Conservation (phyloP, 2,329 filamentous ascomycete species). For the Lachnellula cervina region DNA sequence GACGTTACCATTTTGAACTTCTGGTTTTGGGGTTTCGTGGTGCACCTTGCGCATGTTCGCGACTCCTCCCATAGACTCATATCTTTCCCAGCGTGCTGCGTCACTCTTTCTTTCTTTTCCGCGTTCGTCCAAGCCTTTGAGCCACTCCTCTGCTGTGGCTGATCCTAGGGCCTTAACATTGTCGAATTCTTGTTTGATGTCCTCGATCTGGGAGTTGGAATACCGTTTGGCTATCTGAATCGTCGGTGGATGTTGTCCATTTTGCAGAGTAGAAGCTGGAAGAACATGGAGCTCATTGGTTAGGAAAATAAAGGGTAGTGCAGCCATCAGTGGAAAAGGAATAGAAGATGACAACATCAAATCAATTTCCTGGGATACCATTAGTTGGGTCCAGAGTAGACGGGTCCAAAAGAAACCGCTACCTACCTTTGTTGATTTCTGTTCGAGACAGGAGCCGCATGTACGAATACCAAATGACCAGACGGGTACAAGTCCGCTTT, state of each 20-base stretch:
- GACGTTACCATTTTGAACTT: neutral
- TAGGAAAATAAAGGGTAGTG: constrained; percentile 64
- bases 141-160: constrained; percentile 70
- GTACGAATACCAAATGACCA: constrained; percentile 67
- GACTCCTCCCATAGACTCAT: constrained; percentile 35
- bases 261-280: constrained; percentile 50
- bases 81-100: constrained; percentile 62
- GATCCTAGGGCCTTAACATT: constrained; percentile 61
- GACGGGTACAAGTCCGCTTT: constrained; percentile 55
- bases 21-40: constrained; percentile 9
- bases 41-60: constrained; percentile 19
- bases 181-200: constrained; percentile 57
- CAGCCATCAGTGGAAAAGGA: constrained; percentile 58
- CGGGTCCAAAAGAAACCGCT: constrained; percentile 4
- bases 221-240: constrained; percentile 61
- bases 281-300: constrained; percentile 58
- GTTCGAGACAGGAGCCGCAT: constrained; percentile 62
- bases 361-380: constrained; percentile 60
- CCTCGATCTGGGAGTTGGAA: constrained; percentile 56
- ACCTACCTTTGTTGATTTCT: constrained; percentile 60
- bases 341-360: constrained; percentile 57
- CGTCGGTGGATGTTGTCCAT: constrained; percentile 41
- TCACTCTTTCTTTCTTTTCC: constrained; percentile 58
- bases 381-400: constrained; percentile 19
- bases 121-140: constrained; percentile 64